Evolutionary conservation across 164 flowering plant genomes (phyloP).

Genomic region (Sedum album): DNA sequence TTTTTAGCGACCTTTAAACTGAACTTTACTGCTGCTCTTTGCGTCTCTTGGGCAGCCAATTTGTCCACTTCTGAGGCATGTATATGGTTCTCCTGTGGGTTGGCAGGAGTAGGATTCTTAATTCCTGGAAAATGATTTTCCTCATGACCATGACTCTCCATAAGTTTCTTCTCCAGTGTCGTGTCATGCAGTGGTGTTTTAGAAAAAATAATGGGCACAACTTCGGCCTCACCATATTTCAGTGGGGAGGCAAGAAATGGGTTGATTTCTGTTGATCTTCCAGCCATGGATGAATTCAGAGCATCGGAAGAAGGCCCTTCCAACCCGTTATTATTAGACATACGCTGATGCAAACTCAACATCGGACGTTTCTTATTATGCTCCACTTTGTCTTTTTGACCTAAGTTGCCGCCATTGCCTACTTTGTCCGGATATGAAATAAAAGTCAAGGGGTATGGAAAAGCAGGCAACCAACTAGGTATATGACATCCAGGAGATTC

Average conservation of each 20-base stretch:
- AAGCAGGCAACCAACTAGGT: constrained; percentile 51
- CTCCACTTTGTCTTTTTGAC: constrained; percentile 12
- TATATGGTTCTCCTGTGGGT: constrained; percentile 2
- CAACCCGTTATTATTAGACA: constrained; percentile 19
- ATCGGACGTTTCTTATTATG: constrained; percentile 14
- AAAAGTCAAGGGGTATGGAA: constrained; percentile 31
- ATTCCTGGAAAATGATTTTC: constrained; percentile 19
- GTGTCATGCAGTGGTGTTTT: constrained; percentile 19
- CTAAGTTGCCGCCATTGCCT: constrained; percentile 8
- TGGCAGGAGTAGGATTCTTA: not conserved
- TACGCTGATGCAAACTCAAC: constrained; percentile 24
- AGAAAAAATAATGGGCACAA: constrained; percentile 27
- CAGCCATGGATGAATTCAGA: constrained; percentile 17
- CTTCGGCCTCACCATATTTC: constrained; percentile 36
- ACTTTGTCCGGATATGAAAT: constrained; percentile 12
- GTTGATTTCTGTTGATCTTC: constrained; percentile 20
- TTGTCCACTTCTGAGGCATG: not conserved
- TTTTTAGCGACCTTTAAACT: not conserved
- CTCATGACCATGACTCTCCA: constrained; percentile 55
- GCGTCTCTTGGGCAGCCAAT: not conserved
- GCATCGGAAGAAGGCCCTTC: constrained; percentile 15
- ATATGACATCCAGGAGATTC: constrained; percentile 37
- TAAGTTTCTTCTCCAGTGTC: constrained; percentile 22
- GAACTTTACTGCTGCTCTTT: not conserved
- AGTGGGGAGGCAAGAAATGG: constrained; percentile 46